Percentiles rank a stretch among this genome's conserved stretches.
Conservation (phyloP, 176 grass and related monocot genomes). For the Raddia distichophylla region DNA sequence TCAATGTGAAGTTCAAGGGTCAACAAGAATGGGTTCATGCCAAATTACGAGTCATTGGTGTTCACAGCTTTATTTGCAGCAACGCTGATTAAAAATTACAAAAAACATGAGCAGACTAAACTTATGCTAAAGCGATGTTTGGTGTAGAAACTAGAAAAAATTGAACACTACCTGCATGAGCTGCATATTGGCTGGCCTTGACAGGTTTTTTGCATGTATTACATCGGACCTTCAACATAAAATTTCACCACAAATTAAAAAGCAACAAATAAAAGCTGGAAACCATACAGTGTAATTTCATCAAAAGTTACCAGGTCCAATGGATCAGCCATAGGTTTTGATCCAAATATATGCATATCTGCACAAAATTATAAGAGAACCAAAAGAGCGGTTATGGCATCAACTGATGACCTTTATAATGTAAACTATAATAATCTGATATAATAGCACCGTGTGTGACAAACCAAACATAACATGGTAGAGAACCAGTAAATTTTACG, state of each 20-base stretch:
- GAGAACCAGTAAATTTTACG: no score
- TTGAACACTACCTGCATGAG: slow-evolving; percentile 77
- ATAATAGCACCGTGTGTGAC: slow-evolving; percentile 1
- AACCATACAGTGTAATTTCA: slow-evolving; percentile 27
- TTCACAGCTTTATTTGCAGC: background rate
- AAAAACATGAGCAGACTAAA: background rate
- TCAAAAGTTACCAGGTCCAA: slow-evolving; percentile 84
- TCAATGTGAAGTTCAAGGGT: background rate
- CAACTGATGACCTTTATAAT: slow-evolving; percentile 14
- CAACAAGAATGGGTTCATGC: background rate
- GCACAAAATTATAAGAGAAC: slow-evolving; percentile 50
- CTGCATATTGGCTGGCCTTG: slow-evolving; percentile 90
- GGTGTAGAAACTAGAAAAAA: slow-evolving; percentile 13
- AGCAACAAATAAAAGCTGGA: slow-evolving; percentile 27
- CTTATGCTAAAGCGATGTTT: slow-evolving; percentile 3
- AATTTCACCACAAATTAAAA: slow-evolving; percentile 38
- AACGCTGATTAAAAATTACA: slow-evolving; percentile 2
- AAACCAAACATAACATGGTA: background rate
- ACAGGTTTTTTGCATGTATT: slow-evolving; percentile 91
- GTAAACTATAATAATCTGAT: background rate
- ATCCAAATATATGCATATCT: slow-evolving; percentile 99
- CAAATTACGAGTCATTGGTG: slow-evolving; percentile 1
- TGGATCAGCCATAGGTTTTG: slow-evolving; percentile 90
- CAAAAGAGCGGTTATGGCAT: slow-evolving; percentile 16
- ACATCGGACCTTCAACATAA: slow-evolving; percentile 80